Conservation (phyloP, 2,329 filamentous ascomycete genomes). For the Niveomyces coronatus region DNA sequence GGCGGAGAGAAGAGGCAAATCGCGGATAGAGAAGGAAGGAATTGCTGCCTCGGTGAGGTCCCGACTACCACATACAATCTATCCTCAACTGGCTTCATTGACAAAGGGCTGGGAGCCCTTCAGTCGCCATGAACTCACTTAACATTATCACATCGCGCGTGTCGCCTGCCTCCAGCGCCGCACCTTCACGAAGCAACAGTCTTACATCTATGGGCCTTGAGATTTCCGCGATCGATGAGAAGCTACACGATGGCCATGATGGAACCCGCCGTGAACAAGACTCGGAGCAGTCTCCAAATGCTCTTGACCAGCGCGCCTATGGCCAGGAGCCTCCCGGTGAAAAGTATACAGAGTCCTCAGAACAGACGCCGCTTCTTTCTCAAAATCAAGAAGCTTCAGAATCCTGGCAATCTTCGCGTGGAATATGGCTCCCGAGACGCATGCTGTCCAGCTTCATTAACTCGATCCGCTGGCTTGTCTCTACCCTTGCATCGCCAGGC, state of each 20-base stretch:
- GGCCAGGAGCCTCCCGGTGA: constrained; percentile 30
- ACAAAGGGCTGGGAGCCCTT: constrained; percentile 44
- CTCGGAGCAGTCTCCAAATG: constrained; percentile 24
- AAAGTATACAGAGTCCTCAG: constrained; percentile 31
- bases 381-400: constrained; percentile 28
- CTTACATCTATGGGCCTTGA: constrained; percentile 42
- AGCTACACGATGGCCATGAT: constrained; percentile 19
- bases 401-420: constrained; percentile 36
- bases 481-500: constrained; percentile 67
- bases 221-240: constrained; percentile 32
- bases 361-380: constrained; percentile 55
- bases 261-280: constrained; percentile 26
- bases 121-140: constrained; percentile 83
- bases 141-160: constrained; percentile 86
- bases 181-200: constrained; percentile 50
- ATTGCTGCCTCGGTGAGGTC: too few relatives aligned
- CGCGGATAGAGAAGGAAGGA: too few relatives aligned
- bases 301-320: too few relatives aligned
- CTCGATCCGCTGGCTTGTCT: constrained; percentile 67
- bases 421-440: constrained; percentile 46
- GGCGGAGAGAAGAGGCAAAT: too few relatives aligned
- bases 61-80: constrained; percentile 1
- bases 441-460: constrained; percentile 63
- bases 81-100: constrained; percentile 8
- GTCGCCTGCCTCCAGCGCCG: constrained; percentile 47